Evolutionary conservation across 2,329 filamentous ascomycete species (phyloP), one percentile per base, ranked within the genome.

Genomic region (Emericellopsis cladophorae): DNA sequence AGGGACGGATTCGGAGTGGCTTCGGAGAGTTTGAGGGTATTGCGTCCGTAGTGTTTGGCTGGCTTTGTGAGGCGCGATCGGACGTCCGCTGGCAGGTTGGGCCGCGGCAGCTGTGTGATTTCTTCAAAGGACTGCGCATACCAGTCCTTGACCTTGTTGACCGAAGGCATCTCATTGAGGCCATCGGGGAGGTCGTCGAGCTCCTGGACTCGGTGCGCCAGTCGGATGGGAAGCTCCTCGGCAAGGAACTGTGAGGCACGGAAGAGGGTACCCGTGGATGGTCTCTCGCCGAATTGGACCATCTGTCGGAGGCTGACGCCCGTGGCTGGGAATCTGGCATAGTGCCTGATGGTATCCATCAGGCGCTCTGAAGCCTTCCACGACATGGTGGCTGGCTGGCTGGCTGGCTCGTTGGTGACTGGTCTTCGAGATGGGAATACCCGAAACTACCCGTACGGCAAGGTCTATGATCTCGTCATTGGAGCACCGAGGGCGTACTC

Each of bases 91-190:
- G 75, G 75, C 31, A 96, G 73, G 41, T 75, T 72, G 42, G 92
- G 92, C 54, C 85, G 78, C 45, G 84, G 77, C 6, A 98, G 72
- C 42, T 76, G 79, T 49, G 89, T 95, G 61, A 98, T 93, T 73
- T 98, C 92, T 87, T 98, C 92, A 56, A 98, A 98, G 40, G 92
- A 98, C 67, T 98, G 92, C 48, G 90, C 92, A 62, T 98, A 98
- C 92, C 92, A 98, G 56, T 96, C 89, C 60, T 89, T 84, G 50
- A 98, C 92, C 55, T 82, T 87, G 60, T 82, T 81, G 50, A 98
- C 95, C 10, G 92, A 96, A 32, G 89, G 86, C 92, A 98, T 96
- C 51, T 96, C 89, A 59, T 87, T 95, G 46, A 98, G 76, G 42
- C 92, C 92, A 73, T 98, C 92, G 31, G 92, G 92, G 3, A 98